Evolutionary conservation across 345 rosid species (phyloP).

Genomic region (Pistacia vera): DNA sequence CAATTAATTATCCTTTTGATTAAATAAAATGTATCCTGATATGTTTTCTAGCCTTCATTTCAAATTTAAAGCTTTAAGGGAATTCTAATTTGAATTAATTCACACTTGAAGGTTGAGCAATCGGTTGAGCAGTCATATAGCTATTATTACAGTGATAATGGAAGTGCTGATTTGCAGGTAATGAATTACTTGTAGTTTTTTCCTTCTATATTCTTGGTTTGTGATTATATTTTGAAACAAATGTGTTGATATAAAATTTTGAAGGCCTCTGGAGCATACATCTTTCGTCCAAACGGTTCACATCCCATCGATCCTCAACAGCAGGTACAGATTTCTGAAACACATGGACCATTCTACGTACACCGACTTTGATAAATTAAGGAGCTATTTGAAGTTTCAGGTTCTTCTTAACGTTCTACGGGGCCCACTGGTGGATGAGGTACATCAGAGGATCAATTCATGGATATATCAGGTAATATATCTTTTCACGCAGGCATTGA

Average conservation of each 20-base stretch:
- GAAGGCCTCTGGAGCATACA: constrained; percentile 72
- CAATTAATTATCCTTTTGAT: not conserved
- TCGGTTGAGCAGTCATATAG: constrained; percentile 46
- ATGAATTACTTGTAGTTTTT: not conserved
- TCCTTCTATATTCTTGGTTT: not conserved
- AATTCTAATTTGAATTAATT: constrained; percentile 4
- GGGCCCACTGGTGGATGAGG: constrained; percentile 70
- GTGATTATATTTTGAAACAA: not conserved
- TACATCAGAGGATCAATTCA: constrained; percentile 57
- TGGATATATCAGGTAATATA: constrained; percentile 66
- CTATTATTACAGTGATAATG: constrained; percentile 58
- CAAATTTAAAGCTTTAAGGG: not conserved
- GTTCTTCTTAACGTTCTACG: constrained; percentile 36
- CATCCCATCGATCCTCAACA: constrained; percentile 33
- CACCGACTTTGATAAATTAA: constrained; percentile 28
- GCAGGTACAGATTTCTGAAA: constrained; percentile 37
- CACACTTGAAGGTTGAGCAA: constrained; percentile 41
- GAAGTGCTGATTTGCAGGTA: constrained; percentile 55
- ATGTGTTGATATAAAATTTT: constrained; percentile 19
- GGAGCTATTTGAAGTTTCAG: constrained; percentile 18
- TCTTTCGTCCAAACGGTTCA: constrained; percentile 60
- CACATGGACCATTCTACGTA: not conserved
- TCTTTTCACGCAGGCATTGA: not conserved
- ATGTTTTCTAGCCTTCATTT: not conserved
- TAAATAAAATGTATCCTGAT: not conserved